Evolutionary conservation across 768 basidiomycete species (phyloP).

Genomic region (Trametes punicea): DNA sequence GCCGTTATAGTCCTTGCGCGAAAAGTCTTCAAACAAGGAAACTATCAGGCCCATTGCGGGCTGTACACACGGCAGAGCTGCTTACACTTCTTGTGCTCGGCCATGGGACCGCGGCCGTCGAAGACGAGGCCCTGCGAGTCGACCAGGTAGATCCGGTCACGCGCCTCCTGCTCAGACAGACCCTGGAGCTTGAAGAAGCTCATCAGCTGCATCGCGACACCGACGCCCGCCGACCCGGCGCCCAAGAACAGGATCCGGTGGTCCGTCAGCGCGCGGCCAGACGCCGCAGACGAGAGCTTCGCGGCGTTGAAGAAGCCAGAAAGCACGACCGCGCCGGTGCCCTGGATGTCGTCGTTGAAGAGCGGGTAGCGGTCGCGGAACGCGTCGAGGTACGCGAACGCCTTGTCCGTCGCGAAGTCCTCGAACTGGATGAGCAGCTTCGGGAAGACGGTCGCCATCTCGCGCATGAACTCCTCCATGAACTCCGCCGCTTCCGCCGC

Average conservation of each 20-base stretch:
- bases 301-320: slow-evolving; percentile 89
- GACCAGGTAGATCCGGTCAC: slow-evolving; percentile 72
- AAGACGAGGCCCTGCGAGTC: slow-evolving; percentile 88
- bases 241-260: slow-evolving; percentile 93
- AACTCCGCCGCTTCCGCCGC: slow-evolving; percentile 70
- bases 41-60: not conserved
- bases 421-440: slow-evolving; percentile 86
- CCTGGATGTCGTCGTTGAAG: slow-evolving; percentile 91
- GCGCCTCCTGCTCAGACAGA: slow-evolving; percentile 72
- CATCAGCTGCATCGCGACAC: slow-evolving; percentile 84
- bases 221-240: slow-evolving; percentile 89
- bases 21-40: slow-evolving; percentile 56
- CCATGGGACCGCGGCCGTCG: slow-evolving; percentile 63
- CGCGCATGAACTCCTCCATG: slow-evolving; percentile 92
- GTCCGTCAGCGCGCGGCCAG: slow-evolving; percentile 60
- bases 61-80: not conserved
- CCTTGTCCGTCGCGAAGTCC: slow-evolving; percentile 92
- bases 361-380: slow-evolving; percentile 74
- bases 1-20: slow-evolving; percentile 75
- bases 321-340: slow-evolving; percentile 88
- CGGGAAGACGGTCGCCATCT: slow-evolving; percentile 72
- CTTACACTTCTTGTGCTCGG: slow-evolving; percentile 82
- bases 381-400: slow-evolving; percentile 78
- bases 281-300: slow-evolving; percentile 65
- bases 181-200: slow-evolving; percentile 87